A percentile compares a stretch with the other conserved stretches of the same genome.
These are phyloP conservation scores for Lentinula edodes DNA, from an alignment of 768 basidiomycete genomes.

Conservation along the genomic window DNA sequence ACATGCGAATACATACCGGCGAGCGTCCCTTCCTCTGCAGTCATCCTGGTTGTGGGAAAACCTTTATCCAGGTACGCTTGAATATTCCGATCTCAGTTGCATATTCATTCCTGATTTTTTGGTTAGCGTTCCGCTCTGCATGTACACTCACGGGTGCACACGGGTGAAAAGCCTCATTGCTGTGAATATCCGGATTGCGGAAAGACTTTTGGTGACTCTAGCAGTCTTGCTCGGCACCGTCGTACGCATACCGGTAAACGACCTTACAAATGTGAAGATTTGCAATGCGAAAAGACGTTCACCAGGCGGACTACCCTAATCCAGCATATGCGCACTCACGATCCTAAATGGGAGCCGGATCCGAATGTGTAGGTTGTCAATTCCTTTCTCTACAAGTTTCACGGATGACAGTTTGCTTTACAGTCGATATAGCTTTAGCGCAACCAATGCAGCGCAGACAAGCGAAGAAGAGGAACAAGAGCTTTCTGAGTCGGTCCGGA, in stretches of 20 bases:
- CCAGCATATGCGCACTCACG: conserved; percentile 84
- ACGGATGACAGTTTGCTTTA: conserved; percentile 12
- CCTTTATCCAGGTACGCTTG: conserved; percentile 77
- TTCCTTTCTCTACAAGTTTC: conserved; percentile 5
- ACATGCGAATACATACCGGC: conserved; percentile 88
- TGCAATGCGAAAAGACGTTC: conserved; percentile 82
- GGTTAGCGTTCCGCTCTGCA: conserved; percentile 80
- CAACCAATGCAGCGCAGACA: conserved; percentile 55
- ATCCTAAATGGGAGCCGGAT: conserved; percentile 81
- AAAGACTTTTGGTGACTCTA: conserved; percentile 88
- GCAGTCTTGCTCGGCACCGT: conserved; percentile 86
- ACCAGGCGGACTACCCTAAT: conserved; percentile 81
- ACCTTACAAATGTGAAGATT: conserved; percentile 81
- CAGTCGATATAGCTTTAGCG: conserved; percentile 77
- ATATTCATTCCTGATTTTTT: conserved; percentile 12
- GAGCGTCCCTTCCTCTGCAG: conserved; percentile 80
- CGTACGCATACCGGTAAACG: conserved; percentile 85
- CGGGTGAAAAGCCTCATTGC: conserved; percentile 87
- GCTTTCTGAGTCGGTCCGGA: conserved; percentile 68
- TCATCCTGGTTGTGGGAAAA: conserved; percentile 75
- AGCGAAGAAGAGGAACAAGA: conserved; percentile 47
- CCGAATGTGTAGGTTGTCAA: conserved; percentile 60
- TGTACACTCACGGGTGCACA: conserved; percentile 85
- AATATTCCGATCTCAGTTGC: not conserved
- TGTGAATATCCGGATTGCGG: conserved; percentile 87